Evolutionary conservation across 2,329 filamentous ascomycete genomes (phyloP), one percentile per base, ranked within the genome.

Genomic region (Diaporthe sp.): DNA sequence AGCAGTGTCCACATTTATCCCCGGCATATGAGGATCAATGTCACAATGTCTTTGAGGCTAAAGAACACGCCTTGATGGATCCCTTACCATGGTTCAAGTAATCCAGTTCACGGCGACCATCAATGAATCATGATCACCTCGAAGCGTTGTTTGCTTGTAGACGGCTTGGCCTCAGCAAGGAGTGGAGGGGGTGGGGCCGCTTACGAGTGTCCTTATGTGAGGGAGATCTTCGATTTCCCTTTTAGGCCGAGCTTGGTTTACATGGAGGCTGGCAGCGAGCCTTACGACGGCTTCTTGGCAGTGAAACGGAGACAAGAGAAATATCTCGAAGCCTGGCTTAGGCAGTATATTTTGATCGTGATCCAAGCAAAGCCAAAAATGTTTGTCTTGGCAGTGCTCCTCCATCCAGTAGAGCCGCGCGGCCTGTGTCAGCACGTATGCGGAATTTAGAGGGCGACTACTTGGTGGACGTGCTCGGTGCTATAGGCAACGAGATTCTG

Each of bases 241-340:
- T 25, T 25, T 17, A 5, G 45, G 45, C 42, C 19, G 30, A 28
- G 45, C 45, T 10, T 17, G 17, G 9, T 28, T 19, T 35, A 52
- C 7, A 19, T 25, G 47, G 45, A 38, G 61, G 61, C 61, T 67
- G 45, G 40, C 45, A 25, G 30, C 25, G 22, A 38, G 64, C 30
- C 64, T 38, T 52, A 25, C 45, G 45, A 52, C 45, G 15, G 33
- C 64, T 25, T 52, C 64, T 67, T 67, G 64, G 64, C 45, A 4
- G 30, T 52, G 33, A 6, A 25, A 38, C 3, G 30, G 12, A 15
- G 12, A 38, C 4, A 10, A 25, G 28, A 25, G 17, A 33, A 55
- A 13, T 13, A 67, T 52, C 30, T 67, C 45, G 64, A 67, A 67
- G 64, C 64, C 64, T 67, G 45, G 45, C n/a, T n/a, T 67, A 67